phyloP scores from a whole-genome alignment of 2,329 filamentous ascomycete genomes.

The Cladosporium oxysporum region DNA sequence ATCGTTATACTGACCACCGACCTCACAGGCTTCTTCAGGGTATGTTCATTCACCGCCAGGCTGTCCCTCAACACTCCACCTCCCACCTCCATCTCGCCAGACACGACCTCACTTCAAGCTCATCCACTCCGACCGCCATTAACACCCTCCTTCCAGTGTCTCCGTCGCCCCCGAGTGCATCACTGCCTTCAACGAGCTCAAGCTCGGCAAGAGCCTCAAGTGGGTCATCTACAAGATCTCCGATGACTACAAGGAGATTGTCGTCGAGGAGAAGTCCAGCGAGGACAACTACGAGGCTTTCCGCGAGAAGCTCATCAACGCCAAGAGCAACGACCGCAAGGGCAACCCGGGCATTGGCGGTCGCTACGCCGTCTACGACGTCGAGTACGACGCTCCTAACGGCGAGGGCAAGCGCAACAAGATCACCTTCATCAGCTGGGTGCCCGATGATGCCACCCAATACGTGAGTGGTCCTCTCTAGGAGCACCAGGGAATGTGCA shows the following conservation, averaged over 20 bases:
- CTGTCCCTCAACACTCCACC: neutral
- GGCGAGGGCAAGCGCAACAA: slow-evolving; percentile 76
- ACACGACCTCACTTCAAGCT: neutral
- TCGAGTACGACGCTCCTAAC: slow-evolving; percentile 71
- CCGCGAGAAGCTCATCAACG: slow-evolving; percentile 73
- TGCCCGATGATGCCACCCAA: slow-evolving; percentile 76
- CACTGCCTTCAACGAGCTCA: slow-evolving; percentile 73
- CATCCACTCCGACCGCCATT: neutral
- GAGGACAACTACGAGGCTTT: slow-evolving; percentile 70
- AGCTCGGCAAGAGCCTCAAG: slow-evolving; percentile 75
- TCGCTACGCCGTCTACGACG: slow-evolving; percentile 83
- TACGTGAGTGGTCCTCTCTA: slow-evolving; percentile 58
- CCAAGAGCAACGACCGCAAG: slow-evolving; percentile 70
- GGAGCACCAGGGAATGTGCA: neutral
- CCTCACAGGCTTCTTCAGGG: slow-evolving; percentile 19
- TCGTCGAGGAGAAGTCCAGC: slow-evolving; percentile 71
- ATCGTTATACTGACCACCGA: neutral
- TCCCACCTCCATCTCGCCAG: neutral
- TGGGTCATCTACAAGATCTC: slow-evolving; percentile 88
- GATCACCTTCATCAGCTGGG: slow-evolving; percentile 78
- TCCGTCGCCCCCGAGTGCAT: slow-evolving; percentile 72
- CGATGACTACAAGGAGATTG: slow-evolving; percentile 79
- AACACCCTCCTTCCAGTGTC: slow-evolving; percentile 54
- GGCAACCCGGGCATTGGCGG: slow-evolving; percentile 62
- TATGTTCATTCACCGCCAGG: slow-evolving; percentile 15